These are phyloP conservation scores for Cymodocea nodosa DNA, from an alignment of 116 monocot species.

Conservation along the genomic window DNA sequence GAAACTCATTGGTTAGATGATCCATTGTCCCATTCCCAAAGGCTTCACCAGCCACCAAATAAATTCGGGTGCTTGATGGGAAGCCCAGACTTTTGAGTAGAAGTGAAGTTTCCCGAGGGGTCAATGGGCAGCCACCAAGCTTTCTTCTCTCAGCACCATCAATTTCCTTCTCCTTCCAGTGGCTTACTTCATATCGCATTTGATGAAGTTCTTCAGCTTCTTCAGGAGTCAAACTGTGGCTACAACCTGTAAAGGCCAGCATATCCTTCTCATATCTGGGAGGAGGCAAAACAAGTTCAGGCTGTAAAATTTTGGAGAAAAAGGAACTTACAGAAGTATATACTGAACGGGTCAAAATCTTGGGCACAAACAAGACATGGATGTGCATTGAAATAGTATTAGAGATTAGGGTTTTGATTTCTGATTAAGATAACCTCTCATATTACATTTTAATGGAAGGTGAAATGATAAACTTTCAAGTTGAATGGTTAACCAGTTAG, in stretches of 20 bases:
- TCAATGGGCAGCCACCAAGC: slow-evolving; percentile 79
- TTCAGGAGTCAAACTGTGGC: slow-evolving; percentile 61
- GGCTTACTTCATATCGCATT: slow-evolving; percentile 73
- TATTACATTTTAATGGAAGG: too few relatives aligned
- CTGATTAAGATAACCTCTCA: too few relatives aligned
- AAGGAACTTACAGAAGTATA: too few relatives aligned
- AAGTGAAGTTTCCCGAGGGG: slow-evolving; percentile 86
- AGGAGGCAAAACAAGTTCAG: too few relatives aligned
- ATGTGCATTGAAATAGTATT: too few relatives aligned
- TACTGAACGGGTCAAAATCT: too few relatives aligned
- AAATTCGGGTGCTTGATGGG: slow-evolving; percentile 66
- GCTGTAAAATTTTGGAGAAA: too few relatives aligned
- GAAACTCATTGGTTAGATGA: slow-evolving; percentile 55
- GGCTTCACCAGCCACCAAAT: slow-evolving; percentile 89
- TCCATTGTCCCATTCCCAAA: slow-evolving; percentile 88
- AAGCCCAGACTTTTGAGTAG: slow-evolving; percentile 79
- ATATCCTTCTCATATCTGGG: slow-evolving; percentile 94
- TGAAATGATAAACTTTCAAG: too few relatives aligned
- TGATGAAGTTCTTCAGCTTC: slow-evolving; percentile 62
- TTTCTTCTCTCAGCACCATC: slow-evolving; percentile 55
- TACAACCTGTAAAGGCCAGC: slow-evolving; percentile 93
- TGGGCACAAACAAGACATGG: too few relatives aligned
- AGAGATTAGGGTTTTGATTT: too few relatives aligned
- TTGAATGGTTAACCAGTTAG: too few relatives aligned
- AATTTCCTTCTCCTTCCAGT: slow-evolving; percentile 69